phyloP scores from a whole-genome alignment of 208 protist species.

The Acanthamoeba healyi region DNA sequence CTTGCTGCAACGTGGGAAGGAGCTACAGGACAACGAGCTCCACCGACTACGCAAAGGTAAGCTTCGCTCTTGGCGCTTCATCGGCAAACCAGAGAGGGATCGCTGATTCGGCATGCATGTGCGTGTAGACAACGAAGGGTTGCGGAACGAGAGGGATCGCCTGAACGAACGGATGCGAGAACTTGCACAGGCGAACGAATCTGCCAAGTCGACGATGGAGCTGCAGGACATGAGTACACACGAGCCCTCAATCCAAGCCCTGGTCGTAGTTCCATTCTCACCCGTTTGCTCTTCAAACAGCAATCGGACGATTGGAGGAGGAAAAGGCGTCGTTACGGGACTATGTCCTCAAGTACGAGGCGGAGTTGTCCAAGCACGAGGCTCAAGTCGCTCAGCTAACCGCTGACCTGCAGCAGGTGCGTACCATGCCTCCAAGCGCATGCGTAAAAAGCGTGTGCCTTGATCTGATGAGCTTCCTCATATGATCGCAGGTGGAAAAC shows the following conservation, averaged over 20 bases:
- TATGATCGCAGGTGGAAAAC: conserved; percentile 4
- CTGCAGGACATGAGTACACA: conserved; percentile 53
- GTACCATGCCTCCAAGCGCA: too few relatives aligned
- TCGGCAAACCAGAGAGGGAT: too few relatives aligned
- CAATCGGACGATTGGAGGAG: conserved; percentile 43
- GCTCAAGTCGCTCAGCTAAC: conserved; percentile 15
- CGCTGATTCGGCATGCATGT: too few relatives aligned
- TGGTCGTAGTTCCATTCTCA: neutral
- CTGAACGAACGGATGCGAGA: conserved; percentile 12
- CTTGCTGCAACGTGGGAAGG: conserved; percentile 16
- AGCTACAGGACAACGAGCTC: conserved; percentile 54
- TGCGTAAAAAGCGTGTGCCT: too few relatives aligned
- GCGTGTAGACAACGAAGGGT: conserved; percentile 33
- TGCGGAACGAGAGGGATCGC: conserved; percentile 43
- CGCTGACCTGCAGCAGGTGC: conserved; percentile 40
- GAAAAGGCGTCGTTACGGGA: conserved; percentile 43
- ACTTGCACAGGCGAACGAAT: neutral
- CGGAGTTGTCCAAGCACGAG: conserved; percentile 61
- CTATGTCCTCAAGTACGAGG: conserved; percentile 69
- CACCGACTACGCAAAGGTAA: conserved; percentile 49
- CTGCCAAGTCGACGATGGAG: conserved; percentile 20
- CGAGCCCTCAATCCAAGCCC: too few relatives aligned
- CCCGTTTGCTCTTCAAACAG: neutral
- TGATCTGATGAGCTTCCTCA: too few relatives aligned
- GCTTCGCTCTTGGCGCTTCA: neutral